These are phyloP conservation scores for Gracilaria gracilis DNA, from an alignment of 23 red algal species.

Conservation along the genomic window DNA sequence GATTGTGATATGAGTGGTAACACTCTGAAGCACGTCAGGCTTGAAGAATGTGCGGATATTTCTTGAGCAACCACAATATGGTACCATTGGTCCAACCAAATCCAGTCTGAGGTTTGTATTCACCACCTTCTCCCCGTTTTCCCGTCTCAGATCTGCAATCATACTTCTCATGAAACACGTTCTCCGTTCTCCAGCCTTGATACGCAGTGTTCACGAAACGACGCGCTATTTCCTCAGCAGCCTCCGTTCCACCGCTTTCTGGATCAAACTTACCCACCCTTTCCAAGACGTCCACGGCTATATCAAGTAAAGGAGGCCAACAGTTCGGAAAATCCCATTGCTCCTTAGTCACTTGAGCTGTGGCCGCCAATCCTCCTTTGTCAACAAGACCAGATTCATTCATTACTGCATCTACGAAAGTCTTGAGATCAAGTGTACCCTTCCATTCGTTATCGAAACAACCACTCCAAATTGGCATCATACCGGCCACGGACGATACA, in stretches of 20 bases:
- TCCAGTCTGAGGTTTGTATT: slow-evolving; percentile 89
- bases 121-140: slow-evolving; percentile 77
- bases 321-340: slow-evolving; percentile 97
- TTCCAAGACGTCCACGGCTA: slow-evolving; percentile 64
- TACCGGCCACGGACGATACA: slow-evolving; percentile 63
- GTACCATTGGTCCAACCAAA: slow-evolving; percentile 98
- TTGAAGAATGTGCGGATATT: slow-evolving; percentile 3
- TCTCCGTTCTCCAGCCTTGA: slow-evolving; percentile 70
- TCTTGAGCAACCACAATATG: slow-evolving; percentile 68
- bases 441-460: slow-evolving; percentile 44
- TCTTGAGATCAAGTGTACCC: slow-evolving; percentile 2
- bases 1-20: no score
- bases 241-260: slow-evolving; percentile 12
- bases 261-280: slow-evolving; percentile 24
- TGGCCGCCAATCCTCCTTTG: slow-evolving; percentile 66
- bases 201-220: slow-evolving; percentile 60
- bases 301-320: slow-evolving; percentile 88
- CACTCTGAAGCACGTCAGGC: background rate
- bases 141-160: slow-evolving; percentile 59
- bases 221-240: slow-evolving; percentile 62
- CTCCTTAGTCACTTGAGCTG: slow-evolving; percentile 52
- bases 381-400: slow-evolving; percentile 67
- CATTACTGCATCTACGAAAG: slow-evolving; percentile 32
- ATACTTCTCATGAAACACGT: slow-evolving; percentile 93
- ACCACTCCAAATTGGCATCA: slow-evolving; percentile 87